Conservation (phyloP, 2,329 filamentous ascomycete species). For the Claviceps spartinae region DNA sequence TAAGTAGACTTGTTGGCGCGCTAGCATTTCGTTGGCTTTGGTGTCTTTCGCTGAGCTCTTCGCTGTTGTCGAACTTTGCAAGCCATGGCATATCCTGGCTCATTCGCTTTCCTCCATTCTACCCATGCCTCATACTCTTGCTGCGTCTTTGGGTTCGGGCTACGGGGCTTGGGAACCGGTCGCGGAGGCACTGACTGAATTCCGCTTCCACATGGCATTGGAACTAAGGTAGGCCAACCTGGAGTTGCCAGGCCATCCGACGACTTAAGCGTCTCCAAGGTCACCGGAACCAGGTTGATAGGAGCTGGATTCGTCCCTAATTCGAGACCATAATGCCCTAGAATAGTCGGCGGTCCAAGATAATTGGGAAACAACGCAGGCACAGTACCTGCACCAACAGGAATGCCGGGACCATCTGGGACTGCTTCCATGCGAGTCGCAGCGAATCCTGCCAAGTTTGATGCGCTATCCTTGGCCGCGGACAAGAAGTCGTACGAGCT, state of each 20-base stretch:
- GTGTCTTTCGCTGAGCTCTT: constrained; percentile 17
- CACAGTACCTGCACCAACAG: not conserved
- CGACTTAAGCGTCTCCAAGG: not conserved
- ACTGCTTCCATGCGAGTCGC: not conserved
- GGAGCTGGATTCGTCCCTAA: not conserved
- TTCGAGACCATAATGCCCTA: not conserved
- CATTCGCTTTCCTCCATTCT: constrained; percentile 34
- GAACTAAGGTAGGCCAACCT: not conserved
- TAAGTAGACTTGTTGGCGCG: not conserved
- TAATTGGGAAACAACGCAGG: not conserved
- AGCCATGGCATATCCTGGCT: constrained; percentile 32
- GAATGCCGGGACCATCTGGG: not conserved
- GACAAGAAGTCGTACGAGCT: not conserved
- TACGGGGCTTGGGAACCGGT: constrained; percentile 25
- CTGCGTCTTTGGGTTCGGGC: constrained; percentile 27
- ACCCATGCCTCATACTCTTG: constrained; percentile 34
- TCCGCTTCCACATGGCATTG: not conserved
- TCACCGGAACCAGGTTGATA: not conserved
- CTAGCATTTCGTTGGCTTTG: constrained; percentile 1
- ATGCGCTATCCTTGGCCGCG: not conserved
- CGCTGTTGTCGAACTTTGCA: constrained; percentile 31
- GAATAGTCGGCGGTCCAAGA: not conserved
- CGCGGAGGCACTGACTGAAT: constrained; percentile 7
- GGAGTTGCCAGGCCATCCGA: not conserved
- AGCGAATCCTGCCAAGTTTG: not conserved